phyloP scores from a whole-genome alignment of 1,284 basidiomycete genomes.

The Takashimella tepidaria region DNA sequence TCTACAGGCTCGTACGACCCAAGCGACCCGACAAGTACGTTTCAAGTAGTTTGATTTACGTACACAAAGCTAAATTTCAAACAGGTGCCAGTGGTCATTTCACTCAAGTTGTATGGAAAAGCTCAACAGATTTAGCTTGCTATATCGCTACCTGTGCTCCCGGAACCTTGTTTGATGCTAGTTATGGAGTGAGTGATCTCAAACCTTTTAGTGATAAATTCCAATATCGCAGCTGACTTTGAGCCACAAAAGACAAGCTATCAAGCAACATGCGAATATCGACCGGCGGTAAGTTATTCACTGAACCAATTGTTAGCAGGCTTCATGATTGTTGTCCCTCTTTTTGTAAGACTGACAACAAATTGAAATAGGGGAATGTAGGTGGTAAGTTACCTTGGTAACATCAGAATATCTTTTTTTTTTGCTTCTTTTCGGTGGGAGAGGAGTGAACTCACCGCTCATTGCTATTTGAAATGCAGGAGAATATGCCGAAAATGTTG shows the following conservation, averaged over 20 bases:
- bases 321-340: background rate
- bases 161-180: conserved; percentile 11
- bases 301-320: too few species aligned
- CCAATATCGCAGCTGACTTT: too few species aligned
- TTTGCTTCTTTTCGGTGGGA: too few species aligned
- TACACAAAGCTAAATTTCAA: too few species aligned
- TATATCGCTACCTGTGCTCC: conserved; percentile 18
- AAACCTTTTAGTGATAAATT: too few species aligned
- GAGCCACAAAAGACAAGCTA: conserved; percentile 17
- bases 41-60: too few species aligned
- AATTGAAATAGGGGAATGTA: background rate
- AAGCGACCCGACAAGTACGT: conserved; percentile 9
- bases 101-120: conserved; percentile 33
- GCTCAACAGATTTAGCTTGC: conserved; percentile 18
- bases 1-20: conserved; percentile 15
- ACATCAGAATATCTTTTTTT: background rate
- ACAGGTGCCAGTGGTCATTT: conserved; percentile 27
- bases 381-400: too few species aligned
- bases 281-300: conserved; percentile 25
- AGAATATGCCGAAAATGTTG: conserved; percentile 4
- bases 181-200: conserved; percentile 16
- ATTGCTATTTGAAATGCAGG: conserved; percentile 2
- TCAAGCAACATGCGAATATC: conserved; percentile 27
- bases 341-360: background rate
- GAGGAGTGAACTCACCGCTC: too few species aligned